A percentile compares a stretch with the other conserved stretches of the same genome.
Evolutionary conservation across 2,329 filamentous ascomycete species (phyloP).

Genomic region (Cercospora brassicicola): DNA sequence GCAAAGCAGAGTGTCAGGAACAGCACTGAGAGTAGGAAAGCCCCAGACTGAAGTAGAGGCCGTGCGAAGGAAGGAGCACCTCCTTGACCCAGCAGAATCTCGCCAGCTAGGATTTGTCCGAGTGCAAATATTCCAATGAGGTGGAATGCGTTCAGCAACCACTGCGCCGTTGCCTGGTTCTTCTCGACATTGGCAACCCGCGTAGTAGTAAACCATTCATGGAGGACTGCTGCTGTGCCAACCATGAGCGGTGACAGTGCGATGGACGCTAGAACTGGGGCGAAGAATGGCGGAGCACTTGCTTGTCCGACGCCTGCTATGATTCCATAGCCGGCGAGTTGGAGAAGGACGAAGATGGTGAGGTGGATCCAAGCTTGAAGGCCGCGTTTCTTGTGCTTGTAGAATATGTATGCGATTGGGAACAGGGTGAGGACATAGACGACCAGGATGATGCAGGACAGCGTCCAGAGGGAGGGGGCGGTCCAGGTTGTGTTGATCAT

Average conservation of each 20-base stretch:
- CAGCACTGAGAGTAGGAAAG: conserved; percentile 5
- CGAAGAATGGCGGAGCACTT: conserved; percentile 7
- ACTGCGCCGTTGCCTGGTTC: conserved; percentile 5
- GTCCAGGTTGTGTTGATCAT: conserved; percentile 8
- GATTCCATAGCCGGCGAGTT: conserved; percentile 12
- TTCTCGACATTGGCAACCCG: not conserved
- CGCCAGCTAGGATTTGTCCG: not conserved
- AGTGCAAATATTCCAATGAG: conserved; percentile 10
- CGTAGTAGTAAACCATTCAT: conserved; percentile 10
- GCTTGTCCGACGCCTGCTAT: conserved; percentile 14
- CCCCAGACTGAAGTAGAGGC: conserved; percentile 6
- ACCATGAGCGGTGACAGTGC: conserved; percentile 9
- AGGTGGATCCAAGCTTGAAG: conserved; percentile 8
- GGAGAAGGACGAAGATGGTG: conserved; percentile 7
- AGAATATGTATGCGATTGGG: conserved; percentile 12
- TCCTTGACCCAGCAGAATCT: not conserved
- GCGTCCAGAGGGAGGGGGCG: conserved; percentile 2
- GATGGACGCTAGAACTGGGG: conserved; percentile 6
- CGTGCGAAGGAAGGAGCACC: conserved; percentile 3
- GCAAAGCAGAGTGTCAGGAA: conserved; percentile 4
- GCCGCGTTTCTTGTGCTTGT: conserved; percentile 6
- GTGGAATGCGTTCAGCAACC: conserved; percentile 10
- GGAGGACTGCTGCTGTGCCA: conserved; percentile 3
- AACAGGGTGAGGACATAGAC: conserved; percentile 10
- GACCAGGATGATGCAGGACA: conserved; percentile 1